Base-by-base conservation (phyloP, 257 asterid species). In the Jasminum sambac region DNA sequence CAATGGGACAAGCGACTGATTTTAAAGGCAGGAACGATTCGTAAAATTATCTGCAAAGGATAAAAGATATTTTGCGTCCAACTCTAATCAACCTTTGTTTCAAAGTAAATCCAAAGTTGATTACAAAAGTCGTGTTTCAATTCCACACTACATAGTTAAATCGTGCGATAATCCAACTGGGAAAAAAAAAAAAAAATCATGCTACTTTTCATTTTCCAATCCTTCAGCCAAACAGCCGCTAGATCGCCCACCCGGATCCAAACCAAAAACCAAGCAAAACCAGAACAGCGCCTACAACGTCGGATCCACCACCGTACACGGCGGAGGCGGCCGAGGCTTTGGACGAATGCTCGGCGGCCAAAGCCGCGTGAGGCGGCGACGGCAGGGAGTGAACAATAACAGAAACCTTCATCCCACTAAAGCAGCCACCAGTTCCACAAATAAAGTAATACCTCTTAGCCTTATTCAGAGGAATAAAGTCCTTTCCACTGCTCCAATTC, bases 401-500 rank as follows among this genome's bases (percentile, higher is more conserved):
- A 1, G 97, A 83, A 4, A 90, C 97, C 83, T 90, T 92, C 98
- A 92, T 92, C 23, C 98, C 98, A 17, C 55, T 84, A 64, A 85
- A 77, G 86, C 98, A 92, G 16, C 90, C 95, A 16, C 98, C 98
- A 2, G 76, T 88, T 4, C 97, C 98, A 52, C 96, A 88, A 52
- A 92, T 87, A 88, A 90, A 92, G 59, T 85, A 92, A 70, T 92
- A 90, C 78, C 90, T 84, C 87, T 83, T 76, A 3, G 97, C 80
- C 58, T 84, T 66, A 62, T 84, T 79, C 14, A 92, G 87, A 4
- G 64, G 81, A 57, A 92, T 80, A 70, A 92, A 92, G 67, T 92
- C 98, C 23, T 92, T 92, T 1, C 98, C 98, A 46, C 91, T 81
- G 77, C 86, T 90, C 98, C 98, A 92, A 9, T 92, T 92, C 24